Evolutionary conservation across 805 yeast species (phyloP), one percentile per base, ranked within the genome.

Genomic region (Lachancea nothofagi): DNA sequence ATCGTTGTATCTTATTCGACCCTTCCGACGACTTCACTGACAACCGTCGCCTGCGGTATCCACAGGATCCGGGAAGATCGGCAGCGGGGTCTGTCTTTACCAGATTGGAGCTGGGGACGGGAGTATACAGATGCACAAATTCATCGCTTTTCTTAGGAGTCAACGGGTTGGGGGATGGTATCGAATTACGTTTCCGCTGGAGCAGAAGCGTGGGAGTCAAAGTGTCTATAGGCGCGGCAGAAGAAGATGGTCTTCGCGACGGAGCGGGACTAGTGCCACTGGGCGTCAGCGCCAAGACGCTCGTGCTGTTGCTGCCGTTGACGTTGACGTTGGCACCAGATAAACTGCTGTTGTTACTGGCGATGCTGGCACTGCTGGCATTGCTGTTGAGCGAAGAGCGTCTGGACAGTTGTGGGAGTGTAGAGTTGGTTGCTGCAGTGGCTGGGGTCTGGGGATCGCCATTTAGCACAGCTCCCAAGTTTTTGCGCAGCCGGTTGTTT

Each of bases 401-500:
- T 19, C 41, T 9, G 26, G 41, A 38, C 5, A 38, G 29, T 27
- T 20, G 18, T n/a, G 34, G 34, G 10, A 31, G 34, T 17, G 26
- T 7, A 9, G 33, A 15, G 15, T 12, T 10, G 8, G 38, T 21
- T 12, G 32, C 19, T 4, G 35, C n/a, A 14, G 23, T 15, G 4
- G 36, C 36, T 6, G 41, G 36, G 8, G 38, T 35, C 13, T 31
- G 36, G 5, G 41, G 30, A 26, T 38, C 40, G 13, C 44, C 41
- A 31, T 39, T 36, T 19, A 36, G 38, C 5, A 36, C 36, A 17
- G 39, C 40, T 25, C 32, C 21, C 29, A 61, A 29, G 28, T 57
- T 51, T 27, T 46, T 44, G 30, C 54, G 57, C 44, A 75, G 55
- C 19, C 51, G 48, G 28, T 57, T 62, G 48, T 74, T 75, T 46